Percentiles rank a stretch among this genome's conserved stretches.
Conservation (phyloP, 331 rosid species). For the Pyracantha coccinea region DNA sequence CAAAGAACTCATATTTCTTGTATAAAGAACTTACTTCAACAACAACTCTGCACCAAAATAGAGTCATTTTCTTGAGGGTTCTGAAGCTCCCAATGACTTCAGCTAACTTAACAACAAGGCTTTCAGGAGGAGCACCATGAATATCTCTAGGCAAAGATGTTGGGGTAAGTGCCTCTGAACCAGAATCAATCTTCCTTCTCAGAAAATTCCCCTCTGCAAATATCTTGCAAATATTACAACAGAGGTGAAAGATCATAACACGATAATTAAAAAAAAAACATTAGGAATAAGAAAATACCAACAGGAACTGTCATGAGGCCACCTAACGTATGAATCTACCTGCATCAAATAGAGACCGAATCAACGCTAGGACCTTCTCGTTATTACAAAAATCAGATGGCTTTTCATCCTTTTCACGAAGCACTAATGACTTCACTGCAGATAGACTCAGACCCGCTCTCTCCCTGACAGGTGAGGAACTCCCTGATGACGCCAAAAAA, state of each 20-base stretch:
- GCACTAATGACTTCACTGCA: slow-evolving; percentile 74
- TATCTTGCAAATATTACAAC: slow-evolving; percentile 82
- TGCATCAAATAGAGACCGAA: slow-evolving; percentile 64
- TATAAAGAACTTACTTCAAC: slow-evolving; percentile 56
- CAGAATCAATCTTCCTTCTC: slow-evolving; percentile 50
- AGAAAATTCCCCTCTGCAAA: slow-evolving; percentile 88
- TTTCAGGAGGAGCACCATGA: slow-evolving; percentile 93
- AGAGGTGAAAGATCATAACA: slow-evolving; percentile 65
- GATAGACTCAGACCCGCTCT: slow-evolving; percentile 69
- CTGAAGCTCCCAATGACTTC: slow-evolving; percentile 83
- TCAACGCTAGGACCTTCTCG: slow-evolving; percentile 58
- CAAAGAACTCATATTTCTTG: slow-evolving; percentile 8
- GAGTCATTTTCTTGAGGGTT: slow-evolving; percentile 58
- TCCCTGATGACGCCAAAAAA: slow-evolving; percentile 45
- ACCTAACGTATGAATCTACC: slow-evolving; percentile 53
- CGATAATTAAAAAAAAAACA: slow-evolving; percentile 20
- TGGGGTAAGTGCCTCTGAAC: slow-evolving; percentile 31
- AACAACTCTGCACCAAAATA: slow-evolving; percentile 85
- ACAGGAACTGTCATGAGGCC: slow-evolving; percentile 18
- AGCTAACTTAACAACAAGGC: slow-evolving; percentile 85
- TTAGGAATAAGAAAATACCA: slow-evolving; percentile 7
- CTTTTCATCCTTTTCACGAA: slow-evolving; percentile 80
- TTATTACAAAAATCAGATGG: slow-evolving; percentile 47
- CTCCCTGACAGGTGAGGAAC: slow-evolving; percentile 70
- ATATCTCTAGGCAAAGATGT: slow-evolving; percentile 73